These are phyloP conservation scores for Mycena haematopus DNA, from an alignment of 768 basidiomycete genomes.

Conservation along the genomic window DNA sequence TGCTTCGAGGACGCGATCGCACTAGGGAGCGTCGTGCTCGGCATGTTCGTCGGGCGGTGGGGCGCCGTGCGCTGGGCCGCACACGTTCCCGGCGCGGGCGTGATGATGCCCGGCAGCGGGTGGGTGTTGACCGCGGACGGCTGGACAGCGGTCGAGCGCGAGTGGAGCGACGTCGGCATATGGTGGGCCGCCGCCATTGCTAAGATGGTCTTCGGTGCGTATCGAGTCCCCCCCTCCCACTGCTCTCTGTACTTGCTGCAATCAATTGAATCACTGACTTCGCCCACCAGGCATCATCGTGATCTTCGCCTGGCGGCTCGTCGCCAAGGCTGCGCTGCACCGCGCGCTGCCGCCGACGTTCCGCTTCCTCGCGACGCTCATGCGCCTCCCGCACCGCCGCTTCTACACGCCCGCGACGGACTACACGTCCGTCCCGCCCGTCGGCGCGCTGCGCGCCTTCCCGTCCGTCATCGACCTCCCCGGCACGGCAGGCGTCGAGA, in stretches of 20 bases:
- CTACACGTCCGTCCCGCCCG: slow-evolving; percentile 70
- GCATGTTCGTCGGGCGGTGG: slow-evolving; percentile 77
- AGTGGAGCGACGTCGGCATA: slow-evolving; percentile 46
- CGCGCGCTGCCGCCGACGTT: slow-evolving; percentile 83
- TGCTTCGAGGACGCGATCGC: slow-evolving; percentile 99
- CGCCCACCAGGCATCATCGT: slow-evolving; percentile 62
- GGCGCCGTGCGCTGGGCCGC: slow-evolving; percentile 51
- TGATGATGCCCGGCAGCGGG: slow-evolving; percentile 66
- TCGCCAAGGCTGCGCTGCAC: slow-evolving; percentile 81
- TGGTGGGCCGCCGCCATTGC: slow-evolving; percentile 55
- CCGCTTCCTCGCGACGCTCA: slow-evolving; percentile 70
- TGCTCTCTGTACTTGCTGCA: background rate
- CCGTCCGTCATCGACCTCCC: slow-evolving; percentile 89
- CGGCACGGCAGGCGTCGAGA: slow-evolving; percentile 49
- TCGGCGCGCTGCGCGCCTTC: slow-evolving; percentile 67
- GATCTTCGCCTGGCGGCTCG: slow-evolving; percentile 88
- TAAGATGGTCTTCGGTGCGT: slow-evolving; percentile 54
- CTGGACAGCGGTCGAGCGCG: slow-evolving; percentile 32
- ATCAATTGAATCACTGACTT: background rate
- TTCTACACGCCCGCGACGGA: slow-evolving; percentile 94
- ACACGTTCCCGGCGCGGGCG: slow-evolving; percentile 34
- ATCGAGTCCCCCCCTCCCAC: background rate
- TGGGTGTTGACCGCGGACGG: slow-evolving; percentile 41
- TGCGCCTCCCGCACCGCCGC: slow-evolving; percentile 80
- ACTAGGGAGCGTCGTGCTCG: slow-evolving; percentile 83